Percentiles rank a stretch among this genome's conserved stretches.
Evolutionary conservation across 2,329 filamentous ascomycete genomes (phyloP).

Genomic region (Ophiocordyceps camponoti-leonardi): DNA sequence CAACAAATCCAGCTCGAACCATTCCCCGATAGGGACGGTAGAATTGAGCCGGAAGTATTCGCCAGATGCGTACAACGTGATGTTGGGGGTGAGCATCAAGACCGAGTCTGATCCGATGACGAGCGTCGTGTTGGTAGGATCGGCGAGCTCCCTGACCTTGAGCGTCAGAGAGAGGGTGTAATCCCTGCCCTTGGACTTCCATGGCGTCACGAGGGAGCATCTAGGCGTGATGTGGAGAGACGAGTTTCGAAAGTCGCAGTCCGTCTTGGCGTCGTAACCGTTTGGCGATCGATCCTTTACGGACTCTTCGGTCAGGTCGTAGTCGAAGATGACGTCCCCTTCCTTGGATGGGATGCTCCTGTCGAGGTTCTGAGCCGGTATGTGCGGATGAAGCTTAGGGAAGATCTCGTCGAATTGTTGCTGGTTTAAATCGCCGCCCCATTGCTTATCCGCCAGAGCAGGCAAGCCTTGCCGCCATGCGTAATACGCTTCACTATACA

Average conservation of each 20-base stretch:
- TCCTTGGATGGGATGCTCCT: constrained; percentile 3
- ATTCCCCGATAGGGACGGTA: constrained; percentile 14
- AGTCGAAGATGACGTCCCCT: constrained; percentile 4
- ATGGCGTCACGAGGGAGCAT: constrained; percentile 27
- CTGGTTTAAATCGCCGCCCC: constrained; percentile 7
- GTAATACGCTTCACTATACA: constrained; percentile 9
- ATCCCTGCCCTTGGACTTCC: constrained; percentile 34
- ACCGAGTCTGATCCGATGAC: constrained; percentile 24
- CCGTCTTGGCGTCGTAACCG: constrained; percentile 12
- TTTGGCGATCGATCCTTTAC: constrained; percentile 3
- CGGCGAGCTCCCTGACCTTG: constrained; percentile 9
- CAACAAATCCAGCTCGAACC: neutral
- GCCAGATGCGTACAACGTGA: constrained; percentile 17
- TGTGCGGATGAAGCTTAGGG: constrained; percentile 2
- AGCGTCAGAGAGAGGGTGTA: constrained; percentile 30
- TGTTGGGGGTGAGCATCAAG: constrained; percentile 19
- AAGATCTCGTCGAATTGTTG: neutral
- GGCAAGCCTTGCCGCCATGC: constrained; percentile 9
- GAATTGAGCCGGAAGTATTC: constrained; percentile 18
- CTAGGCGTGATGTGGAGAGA: constrained; percentile 13
- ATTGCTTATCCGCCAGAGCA: constrained; percentile 10
- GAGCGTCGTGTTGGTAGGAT: constrained; percentile 18
- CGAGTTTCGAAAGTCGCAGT: constrained; percentile 14
- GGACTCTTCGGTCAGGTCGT: neutral
- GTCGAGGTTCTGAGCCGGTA: constrained; percentile 7